Evolutionary conservation across 805 yeast genomes (phyloP), one percentile per base, ranked within the genome.

Genomic region (Yamadazyma endophytica): DNA sequence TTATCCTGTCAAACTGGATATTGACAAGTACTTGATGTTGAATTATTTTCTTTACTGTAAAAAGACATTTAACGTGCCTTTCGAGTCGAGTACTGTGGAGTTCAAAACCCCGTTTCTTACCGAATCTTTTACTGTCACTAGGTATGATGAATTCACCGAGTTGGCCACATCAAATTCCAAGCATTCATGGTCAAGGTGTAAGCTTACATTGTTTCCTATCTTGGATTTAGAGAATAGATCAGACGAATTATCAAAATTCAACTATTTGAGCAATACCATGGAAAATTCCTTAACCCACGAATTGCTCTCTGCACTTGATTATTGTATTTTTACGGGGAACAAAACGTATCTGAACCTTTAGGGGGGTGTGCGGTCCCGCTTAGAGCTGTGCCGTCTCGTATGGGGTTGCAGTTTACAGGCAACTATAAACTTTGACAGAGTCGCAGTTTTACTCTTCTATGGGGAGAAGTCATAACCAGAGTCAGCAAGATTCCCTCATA

Each of bases 111-210:
- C 54, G 21, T 54, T 57, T 24, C 55, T 61, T 26, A 43, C 50
- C 4, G 70, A 64, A 35, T 37, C 52, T 19, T 65, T 65, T 33
- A 39, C 39, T 21, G 48, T 44, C 12, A 12, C 34, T 17, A 21
- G 33, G 17, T 28, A 33, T 32, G 50, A 46, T 15, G 35, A 33
- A 4, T 43, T 39, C 9, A 39, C 42, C 5, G 30, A 37, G n/a
- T 36, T 51, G 8, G 47, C 45, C 2, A 42, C 26, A 17, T 63
- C 70, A 2, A 44, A 48, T 5, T 43, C 61, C 1, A 44, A 50
- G 9, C 72, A 65, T 32, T 42, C 40, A 17, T 65, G 70, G 70
- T 42, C 56, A 1, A 46, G 54, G 24, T 65, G 72, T 36, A 48
- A 50, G 20, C 40, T 63, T 32, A 61, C 69, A 1, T 39, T 48